phyloP scores from a whole-genome alignment of 139 green algal species.

The Bryopsis sp. region DNA sequence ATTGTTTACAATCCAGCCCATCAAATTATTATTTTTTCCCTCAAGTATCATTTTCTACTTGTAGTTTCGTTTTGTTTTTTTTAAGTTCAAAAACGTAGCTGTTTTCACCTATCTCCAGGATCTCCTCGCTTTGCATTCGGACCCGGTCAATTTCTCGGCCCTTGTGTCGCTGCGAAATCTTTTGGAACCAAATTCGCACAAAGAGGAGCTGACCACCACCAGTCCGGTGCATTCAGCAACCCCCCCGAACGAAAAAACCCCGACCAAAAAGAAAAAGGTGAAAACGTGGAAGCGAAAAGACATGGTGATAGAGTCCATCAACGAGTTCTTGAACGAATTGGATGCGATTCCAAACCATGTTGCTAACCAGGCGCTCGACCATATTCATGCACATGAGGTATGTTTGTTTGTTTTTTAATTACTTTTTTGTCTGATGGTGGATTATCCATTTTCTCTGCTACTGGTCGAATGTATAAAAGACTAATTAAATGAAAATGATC shows the following conservation, averaged over 20 bases:
- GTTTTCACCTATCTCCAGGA: too few relatives aligned
- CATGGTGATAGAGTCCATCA: conserved; percentile 83
- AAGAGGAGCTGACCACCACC: background rate
- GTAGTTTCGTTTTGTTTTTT: too few relatives aligned
- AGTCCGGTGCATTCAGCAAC: background rate
- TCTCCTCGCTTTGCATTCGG: too few relatives aligned
- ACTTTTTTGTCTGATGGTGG: conserved; percentile 5
- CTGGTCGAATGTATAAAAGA: conserved; percentile 9
- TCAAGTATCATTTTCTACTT: too few relatives aligned
- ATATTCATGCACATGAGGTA: conserved; percentile 88
- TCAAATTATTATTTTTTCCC: background rate
- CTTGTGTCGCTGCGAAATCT: background rate
- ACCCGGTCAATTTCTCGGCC: too few relatives aligned
- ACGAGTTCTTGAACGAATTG: conserved; percentile 90
- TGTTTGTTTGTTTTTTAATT: conserved; percentile 21
- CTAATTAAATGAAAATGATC: background rate
- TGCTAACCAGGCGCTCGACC: conserved; percentile 74
- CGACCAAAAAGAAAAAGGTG: conserved; percentile 10
- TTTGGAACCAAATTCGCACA: background rate
- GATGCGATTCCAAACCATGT: conserved; percentile 76
- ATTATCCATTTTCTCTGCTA: conserved; percentile 8
- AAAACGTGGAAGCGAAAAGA: conserved; percentile 49
- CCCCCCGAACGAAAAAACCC: background rate
- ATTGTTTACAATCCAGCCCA: too few relatives aligned
- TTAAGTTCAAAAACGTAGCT: too few relatives aligned